Evolutionary conservation across 768 basidiomycete genomes (phyloP), one percentile per base, ranked within the genome.

Genomic region (Rhodotorula toruloides): DNA sequence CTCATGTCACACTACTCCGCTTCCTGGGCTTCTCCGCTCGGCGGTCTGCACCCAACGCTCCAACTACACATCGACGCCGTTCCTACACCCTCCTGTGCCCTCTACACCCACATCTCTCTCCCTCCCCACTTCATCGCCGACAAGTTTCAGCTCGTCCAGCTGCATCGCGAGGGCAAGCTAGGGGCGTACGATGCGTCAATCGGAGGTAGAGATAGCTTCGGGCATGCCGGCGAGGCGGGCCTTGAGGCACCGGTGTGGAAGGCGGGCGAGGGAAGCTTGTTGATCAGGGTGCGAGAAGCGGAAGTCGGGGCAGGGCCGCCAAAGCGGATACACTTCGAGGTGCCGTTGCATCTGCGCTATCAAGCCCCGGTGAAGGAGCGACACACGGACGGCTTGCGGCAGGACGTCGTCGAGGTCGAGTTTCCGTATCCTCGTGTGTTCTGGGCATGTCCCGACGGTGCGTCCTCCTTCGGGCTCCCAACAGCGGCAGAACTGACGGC

Each of bases 271-370:
- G 49, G 29, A 13, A 25, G 14, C 9, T 29, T 62, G 25, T 37
- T 58, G 13, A 6, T 65, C 2, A 42, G 57, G 16, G 25, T 65
- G 32, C 6, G 43, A 5, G 11, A 54, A 47, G 42, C 55, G 42
- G 11, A 55, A 59, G 16, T 43, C 19, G 11, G 19, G 32, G 29
- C 36, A 22, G 34, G 22, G 19, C 6, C n/a, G 55, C 52, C 39
- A 42, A 44, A n/a, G 19, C 50, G 34, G 52, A 37, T 10, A 37
- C 29, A 2, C 14, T 53, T 60, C 22, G 61, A 60, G 3, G 27
- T 72, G 0, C 71, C 71, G 49, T 50, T 72, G 10, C 71, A 72
- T 58, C 10, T 60, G 49, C 29, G 71, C 29, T 72, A 72, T 54
- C 67, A 60, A 32, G 39, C 42, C 19, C 71, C 71, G 13, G 64